These are phyloP conservation scores for Microascus cirrosus DNA, from an alignment of 2,329 filamentous ascomycete genomes.

Conservation along the genomic window DNA sequence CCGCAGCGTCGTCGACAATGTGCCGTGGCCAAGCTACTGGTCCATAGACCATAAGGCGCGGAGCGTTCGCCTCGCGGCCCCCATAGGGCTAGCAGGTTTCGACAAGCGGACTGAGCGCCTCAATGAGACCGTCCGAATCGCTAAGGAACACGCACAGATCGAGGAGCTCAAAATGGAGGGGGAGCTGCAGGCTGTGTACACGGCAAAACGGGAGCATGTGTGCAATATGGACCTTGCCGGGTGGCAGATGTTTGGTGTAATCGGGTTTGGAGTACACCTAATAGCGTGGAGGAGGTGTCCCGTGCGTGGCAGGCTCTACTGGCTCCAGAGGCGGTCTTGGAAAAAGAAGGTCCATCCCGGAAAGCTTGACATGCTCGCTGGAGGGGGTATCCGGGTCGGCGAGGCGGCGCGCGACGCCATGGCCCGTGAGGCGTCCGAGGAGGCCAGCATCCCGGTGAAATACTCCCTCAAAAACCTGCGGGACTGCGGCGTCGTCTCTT, in stretches of 20 bases:
- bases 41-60: background rate
- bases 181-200: background rate
- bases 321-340: background rate
- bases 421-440: background rate
- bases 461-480: background rate
- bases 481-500: background rate
- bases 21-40: background rate
- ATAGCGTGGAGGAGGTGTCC: background rate
- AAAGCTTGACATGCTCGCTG: background rate
- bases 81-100: background rate
- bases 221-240: background rate
- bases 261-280: background rate
- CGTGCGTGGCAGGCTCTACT: background rate
- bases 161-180: background rate
- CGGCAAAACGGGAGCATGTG: background rate
- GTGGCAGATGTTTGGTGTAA: background rate
- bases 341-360: background rate
- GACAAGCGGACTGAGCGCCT: background rate
- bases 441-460: background rate
- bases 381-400: background rate
- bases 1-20: background rate
- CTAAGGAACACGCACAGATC: background rate
- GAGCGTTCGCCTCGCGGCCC: background rate
- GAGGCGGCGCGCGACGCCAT: background rate
- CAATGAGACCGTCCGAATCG: background rate